These are phyloP conservation scores for Lasiosphaeria hispida DNA, from an alignment of 495 filamentous ascomycete species.

Conservation along the genomic window DNA sequence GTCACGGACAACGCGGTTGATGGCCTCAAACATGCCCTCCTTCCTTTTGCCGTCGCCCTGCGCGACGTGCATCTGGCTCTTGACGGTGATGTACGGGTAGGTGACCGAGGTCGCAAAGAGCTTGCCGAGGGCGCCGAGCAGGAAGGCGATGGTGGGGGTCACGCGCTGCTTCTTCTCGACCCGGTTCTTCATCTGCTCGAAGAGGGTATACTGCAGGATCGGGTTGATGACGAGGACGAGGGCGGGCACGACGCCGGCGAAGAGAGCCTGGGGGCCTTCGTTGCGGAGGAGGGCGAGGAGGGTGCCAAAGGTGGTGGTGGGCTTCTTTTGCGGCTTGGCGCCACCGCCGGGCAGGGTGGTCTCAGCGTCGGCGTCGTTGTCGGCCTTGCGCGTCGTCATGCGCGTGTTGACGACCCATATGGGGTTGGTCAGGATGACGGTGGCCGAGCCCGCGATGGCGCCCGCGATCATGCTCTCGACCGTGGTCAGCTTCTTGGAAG, in stretches of 20 bases:
- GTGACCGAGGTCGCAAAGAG: conserved; percentile 89
- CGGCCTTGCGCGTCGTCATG: conserved; percentile 82
- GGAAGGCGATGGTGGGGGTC: conserved; percentile 82
- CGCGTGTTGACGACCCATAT: conserved; percentile 99
- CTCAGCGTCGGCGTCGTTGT: conserved; percentile 40
- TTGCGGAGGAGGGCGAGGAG: conserved; percentile 70
- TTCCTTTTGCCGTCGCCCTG: conserved; percentile 56
- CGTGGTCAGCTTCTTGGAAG: conserved; percentile 80
- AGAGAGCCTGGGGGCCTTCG: conserved; percentile 80
- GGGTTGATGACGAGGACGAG: conserved; percentile 95
- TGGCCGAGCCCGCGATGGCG: conserved; percentile 90
- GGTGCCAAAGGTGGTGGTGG: conserved; percentile 69
- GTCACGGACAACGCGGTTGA: conserved; percentile 76
- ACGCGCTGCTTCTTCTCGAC: conserved; percentile 55
- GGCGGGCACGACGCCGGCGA: conserved; percentile 89
- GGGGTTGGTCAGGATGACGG: conserved; percentile 92
- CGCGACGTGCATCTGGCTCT: conserved; percentile 94
- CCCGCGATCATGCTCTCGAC: conserved; percentile 91
- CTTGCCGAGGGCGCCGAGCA: conserved; percentile 90
- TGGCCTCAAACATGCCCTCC: conserved; percentile 68
- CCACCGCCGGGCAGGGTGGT: conserved; percentile 27
- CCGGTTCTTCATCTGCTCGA: conserved; percentile 86
- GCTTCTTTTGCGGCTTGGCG: conserved; percentile 32
- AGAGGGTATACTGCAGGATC: conserved; percentile 97
- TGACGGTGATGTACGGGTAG: conserved; percentile 98